Conservation (phyloP, 2,329 filamentous ascomycete genomes). For the Penicillium frequentans region DNA sequence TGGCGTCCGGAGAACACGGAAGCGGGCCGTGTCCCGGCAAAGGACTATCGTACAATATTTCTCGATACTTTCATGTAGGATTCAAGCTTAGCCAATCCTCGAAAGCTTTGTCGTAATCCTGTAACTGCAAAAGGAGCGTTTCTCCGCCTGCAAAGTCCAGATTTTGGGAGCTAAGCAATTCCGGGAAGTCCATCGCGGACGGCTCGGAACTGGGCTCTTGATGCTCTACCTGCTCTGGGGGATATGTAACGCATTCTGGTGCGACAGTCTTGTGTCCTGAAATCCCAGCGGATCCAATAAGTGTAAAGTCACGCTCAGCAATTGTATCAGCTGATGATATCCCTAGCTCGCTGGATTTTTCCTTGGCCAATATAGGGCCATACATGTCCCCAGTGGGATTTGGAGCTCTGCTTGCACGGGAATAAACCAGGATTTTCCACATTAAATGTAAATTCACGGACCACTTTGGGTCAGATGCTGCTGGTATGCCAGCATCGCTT, state of each 20-base stretch:
- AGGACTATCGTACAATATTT: not conserved
- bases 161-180: constrained; percentile 1
- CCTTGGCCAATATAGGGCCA: constrained; percentile 15
- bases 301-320: constrained; percentile 33
- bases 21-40: constrained; percentile 16
- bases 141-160: constrained; percentile 19
- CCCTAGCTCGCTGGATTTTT: constrained; percentile 7
- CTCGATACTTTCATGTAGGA: constrained; percentile 6
- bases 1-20: constrained; percentile 16
- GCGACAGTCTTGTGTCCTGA: constrained; percentile 41
- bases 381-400: constrained; percentile 18
- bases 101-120: constrained; percentile 38
- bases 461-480: constrained; percentile 19
- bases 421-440: constrained; percentile 40
- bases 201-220: not conserved
- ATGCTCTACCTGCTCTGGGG: constrained; percentile 30
- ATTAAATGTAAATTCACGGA: constrained; percentile 38
- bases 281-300: constrained; percentile 42
- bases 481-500: constrained; percentile 1
- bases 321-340: constrained; percentile 9
- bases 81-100: constrained; percentile 35
- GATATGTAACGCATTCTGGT: constrained; percentile 34
- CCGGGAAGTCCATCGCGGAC: constrained; percentile 4
- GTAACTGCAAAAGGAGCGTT: constrained; percentile 32
- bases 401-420: constrained; percentile 31